phyloP scores from a whole-genome alignment of 2,329 filamentous ascomycete species.

The Dendryphion nanum region DNA sequence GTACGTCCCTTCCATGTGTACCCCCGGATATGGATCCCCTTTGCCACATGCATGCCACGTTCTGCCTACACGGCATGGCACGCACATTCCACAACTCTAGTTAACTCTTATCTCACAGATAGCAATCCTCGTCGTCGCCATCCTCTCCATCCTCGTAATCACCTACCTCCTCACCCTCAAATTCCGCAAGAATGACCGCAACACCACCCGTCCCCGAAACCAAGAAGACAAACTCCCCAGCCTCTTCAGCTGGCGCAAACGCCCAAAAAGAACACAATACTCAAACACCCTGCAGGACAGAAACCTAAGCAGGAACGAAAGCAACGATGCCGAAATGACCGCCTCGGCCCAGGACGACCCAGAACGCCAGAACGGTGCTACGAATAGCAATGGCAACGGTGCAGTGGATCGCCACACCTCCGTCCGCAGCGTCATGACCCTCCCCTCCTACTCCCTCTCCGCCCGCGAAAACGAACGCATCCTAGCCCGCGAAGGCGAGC shows the following conservation, averaged over 20 bases:
- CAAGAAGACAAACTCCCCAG: constrained; percentile 24
- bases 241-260: constrained; percentile 28
- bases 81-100: no score
- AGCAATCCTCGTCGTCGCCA: constrained; percentile 23
- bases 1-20: constrained; percentile 18
- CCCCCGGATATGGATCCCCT: background rate
- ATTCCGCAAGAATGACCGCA: constrained; percentile 13
- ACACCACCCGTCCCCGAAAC: background rate
- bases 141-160: constrained; percentile 32
- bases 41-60: no score
- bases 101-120: constrained; percentile 23
- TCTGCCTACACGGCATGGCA: no score
- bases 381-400: constrained; percentile 30
- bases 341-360: constrained; percentile 20
- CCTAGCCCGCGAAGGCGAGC: constrained; percentile 83
- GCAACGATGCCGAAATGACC: constrained; percentile 28
- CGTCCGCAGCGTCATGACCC: constrained; percentile 88
- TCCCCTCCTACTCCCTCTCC: constrained; percentile 77
- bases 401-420: constrained; percentile 77
- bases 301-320: constrained; percentile 21
- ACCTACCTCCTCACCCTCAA: constrained; percentile 29
- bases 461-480: constrained; percentile 76
- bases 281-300: constrained; percentile 33
- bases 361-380: constrained; percentile 24
- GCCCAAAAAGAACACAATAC: constrained; percentile 29